Evolutionary conservation across 73 alveolate genomes (phyloP), one percentile per base, ranked within the genome.

Genomic region (Paramecium caudatum): DNA sequence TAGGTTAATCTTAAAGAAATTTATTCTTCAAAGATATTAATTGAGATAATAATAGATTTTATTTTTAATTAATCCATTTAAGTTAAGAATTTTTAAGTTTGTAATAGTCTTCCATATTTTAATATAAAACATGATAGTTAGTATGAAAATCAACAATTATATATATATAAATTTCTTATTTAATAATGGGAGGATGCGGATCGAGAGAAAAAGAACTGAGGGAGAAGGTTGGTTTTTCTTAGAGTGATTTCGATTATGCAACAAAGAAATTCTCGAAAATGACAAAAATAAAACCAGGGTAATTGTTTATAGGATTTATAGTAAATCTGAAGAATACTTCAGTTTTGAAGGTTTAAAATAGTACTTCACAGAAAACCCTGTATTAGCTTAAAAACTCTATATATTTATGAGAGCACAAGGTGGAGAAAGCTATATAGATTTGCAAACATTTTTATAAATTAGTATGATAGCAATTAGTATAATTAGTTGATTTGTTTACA

Each of bases 151-250:
- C n/a, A n/a, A n/a, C n/a, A n/a, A 65, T 33, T 65, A 65, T 65
- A 65, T 65, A 33, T 33, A 65, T 33, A 65, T 25, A 65, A 65
- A 65, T 32, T 33, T 13, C 15, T 48, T 5, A 7, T 7, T 9
- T 9, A 48, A 27, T 45, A 41, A 74, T 74, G 88, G 70, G 88
- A 36, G 88, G 88, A 5, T 74, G 88, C 32, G 88, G 88, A 74
- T 74, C 88, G 9, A 10, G 70, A 74, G 88, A 74, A 12, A 74
- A 74, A 41, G 88, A 74, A 16, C 21, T 74, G 10, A 74, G 88
- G 43, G 88, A 74, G 46, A 74, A 74, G 47, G 43, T 74, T 9
- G 88, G 88, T 17, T 45, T 74, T 12, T 39, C 88, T 39, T 45
- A 74, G 43, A 41, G 47, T 4, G 70, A 41, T 27, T 74, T 34